Conservation (phyloP, 1,139 yeast genomes). For the Magnusiomyces suaveolens region DNA sequence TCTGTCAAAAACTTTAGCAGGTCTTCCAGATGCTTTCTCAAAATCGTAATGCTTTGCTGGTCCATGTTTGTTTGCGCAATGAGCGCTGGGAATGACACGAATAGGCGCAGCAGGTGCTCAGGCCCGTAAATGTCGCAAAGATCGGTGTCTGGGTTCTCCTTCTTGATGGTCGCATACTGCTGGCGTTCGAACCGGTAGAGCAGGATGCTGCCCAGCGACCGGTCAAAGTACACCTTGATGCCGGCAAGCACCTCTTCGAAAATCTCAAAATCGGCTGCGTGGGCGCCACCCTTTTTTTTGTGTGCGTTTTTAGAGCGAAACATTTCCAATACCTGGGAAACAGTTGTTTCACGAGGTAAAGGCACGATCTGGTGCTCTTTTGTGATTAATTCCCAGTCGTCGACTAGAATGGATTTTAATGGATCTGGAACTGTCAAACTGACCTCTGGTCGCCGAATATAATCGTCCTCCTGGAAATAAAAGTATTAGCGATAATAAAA, state of each 20-base stretch:
- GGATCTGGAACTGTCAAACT: constrained; percentile 49
- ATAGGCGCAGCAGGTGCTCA: constrained; percentile 64
- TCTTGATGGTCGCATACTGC: constrained; percentile 55
- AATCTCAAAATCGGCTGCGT: constrained; percentile 40
- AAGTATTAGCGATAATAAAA: neutral
- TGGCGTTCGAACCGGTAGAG: constrained; percentile 78
- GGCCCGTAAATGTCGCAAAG: constrained; percentile 55
- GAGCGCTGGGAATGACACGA: constrained; percentile 72
- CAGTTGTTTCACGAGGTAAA: constrained; percentile 49
- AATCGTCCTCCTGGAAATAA: constrained; percentile 30
- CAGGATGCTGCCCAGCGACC: constrained; percentile 58
- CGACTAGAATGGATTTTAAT: constrained; percentile 64
- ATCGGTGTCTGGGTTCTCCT: constrained; percentile 32
- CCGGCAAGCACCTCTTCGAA: constrained; percentile 63
- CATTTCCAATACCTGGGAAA: constrained; percentile 43
- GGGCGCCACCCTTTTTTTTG: constrained; percentile 12
- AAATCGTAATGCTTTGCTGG: constrained; percentile 51
- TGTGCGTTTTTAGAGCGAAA: constrained; percentile 29
- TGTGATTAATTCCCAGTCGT: constrained; percentile 89
- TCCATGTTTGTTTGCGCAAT: constrained; percentile 78
- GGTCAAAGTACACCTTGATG: constrained; percentile 65
- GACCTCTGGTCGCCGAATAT: constrained; percentile 41
- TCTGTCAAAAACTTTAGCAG: constrained; percentile 42
- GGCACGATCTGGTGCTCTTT: constrained; percentile 61
- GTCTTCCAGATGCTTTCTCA: constrained; percentile 46